Evolutionary conservation across 768 basidiomycete species (phyloP).

Genomic region (Suillus ampliporus): DNA sequence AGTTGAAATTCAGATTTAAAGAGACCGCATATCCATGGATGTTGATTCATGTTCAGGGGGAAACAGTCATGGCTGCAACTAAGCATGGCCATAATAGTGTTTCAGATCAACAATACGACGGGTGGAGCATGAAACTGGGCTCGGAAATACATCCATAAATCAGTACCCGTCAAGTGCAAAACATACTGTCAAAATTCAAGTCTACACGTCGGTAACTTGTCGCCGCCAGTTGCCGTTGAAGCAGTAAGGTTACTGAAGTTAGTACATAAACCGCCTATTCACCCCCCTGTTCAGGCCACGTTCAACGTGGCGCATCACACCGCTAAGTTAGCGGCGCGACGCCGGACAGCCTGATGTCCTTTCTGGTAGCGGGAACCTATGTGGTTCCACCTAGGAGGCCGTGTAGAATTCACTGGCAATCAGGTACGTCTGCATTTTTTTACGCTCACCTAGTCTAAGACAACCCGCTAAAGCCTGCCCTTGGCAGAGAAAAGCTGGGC

Average conservation of each 20-base stretch:
- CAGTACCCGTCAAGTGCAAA: not conserved
- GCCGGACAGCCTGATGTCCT: not conserved
- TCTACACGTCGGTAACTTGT: not conserved
- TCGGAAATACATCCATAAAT: not conserved
- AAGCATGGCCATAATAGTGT: not conserved
- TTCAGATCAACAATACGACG: not conserved
- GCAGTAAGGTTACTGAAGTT: not conserved
- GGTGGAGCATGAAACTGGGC: not conserved
- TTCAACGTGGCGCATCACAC: too few relatives aligned
- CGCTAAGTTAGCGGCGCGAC: not conserved
- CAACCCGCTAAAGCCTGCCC: not conserved
- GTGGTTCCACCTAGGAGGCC: not conserved
- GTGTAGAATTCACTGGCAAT: not conserved
- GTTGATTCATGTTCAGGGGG: not conserved
- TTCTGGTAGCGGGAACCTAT: not conserved
- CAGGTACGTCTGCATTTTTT: not conserved
- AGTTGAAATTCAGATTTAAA: not conserved
- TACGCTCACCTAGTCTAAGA: not conserved
- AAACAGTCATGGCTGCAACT: not conserved
- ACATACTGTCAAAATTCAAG: not conserved
- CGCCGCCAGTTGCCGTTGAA: not conserved
- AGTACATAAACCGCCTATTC: not conserved
- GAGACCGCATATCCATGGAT: not conserved
- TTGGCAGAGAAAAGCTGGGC: not conserved
- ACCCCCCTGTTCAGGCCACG: not conserved